Base-by-base conservation (phyloP, 2,329 filamentous ascomycete genomes). In the Escovopsis weberi region DNA sequence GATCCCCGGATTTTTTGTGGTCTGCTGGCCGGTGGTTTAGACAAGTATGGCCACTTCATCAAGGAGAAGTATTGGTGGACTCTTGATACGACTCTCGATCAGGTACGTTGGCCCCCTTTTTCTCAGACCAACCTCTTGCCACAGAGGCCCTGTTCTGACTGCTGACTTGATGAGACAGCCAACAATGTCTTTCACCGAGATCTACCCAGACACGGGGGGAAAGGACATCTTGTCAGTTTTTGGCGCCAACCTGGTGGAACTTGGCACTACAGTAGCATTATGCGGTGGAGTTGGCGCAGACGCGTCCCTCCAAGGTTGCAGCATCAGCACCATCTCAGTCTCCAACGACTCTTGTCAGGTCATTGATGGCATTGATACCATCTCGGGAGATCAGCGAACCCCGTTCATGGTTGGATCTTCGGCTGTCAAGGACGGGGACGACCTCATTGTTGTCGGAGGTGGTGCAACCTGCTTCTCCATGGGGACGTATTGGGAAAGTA, bases 381-480 rank as follows among this genome's bases (percentile, higher is more conserved):
- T 30, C 6, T n/a, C 33, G 18, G 33, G 28, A 2, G n/a, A 26
- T 10, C 32, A 40, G 3, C 32, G 45, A 9, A 46, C 51, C 42
- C 85, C 85, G 11, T 67, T 94, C 6, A 68, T 94, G 40, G 68
- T 86, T 40, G 86, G 88, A 2, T 72, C 78, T 43, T 78, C 78
- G 4, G 65, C 72, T 7, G 59, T 72, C 12, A 55, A 63, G 26
- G 61, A 70, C 1, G 62, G 64, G 36, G 62, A 67, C 28, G 61
- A 70, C 15, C 52, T 87, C 3, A 53, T 85, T 9, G 63, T 93
- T 7, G 59, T 82, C 39, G 86, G 86, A 1, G 88, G 88, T 12
- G 88, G 86, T 33, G 85, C 83, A 12, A 85, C 86, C 0, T 94
- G 86, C 58, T 94, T 94, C 64, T 87, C 85, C 0, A 94, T 94